phyloP scores from a whole-genome alignment of 2,329 filamentous ascomycete species.

The Verticillium nonalfalfae region DNA sequence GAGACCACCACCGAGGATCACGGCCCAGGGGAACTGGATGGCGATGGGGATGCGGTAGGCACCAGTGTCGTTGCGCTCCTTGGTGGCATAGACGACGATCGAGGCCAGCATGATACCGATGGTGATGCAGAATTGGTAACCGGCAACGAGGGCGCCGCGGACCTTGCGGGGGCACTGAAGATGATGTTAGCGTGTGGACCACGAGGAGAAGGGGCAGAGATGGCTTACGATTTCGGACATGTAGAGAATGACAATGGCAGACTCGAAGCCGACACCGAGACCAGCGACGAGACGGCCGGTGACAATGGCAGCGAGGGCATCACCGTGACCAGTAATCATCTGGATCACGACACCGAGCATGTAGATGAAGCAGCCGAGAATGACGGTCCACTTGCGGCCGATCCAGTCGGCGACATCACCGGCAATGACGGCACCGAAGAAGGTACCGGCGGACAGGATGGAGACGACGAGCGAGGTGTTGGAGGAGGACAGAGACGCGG shows the following conservation, averaged over 20 bases:
- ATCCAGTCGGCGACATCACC: conserved; percentile 72
- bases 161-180: conserved; percentile 58
- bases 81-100: conserved; percentile 65
- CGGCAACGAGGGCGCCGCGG: conserved; percentile 70
- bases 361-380: conserved; percentile 67
- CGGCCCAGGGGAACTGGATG: conserved; percentile 74
- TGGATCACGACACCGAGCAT: conserved; percentile 62
- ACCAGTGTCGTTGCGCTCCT: conserved; percentile 53
- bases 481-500: conserved; percentile 26
- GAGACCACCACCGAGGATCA: conserved; percentile 68
- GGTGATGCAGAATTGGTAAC: conserved; percentile 80
- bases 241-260: conserved; percentile 76
- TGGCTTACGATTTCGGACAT: conserved; percentile 69
- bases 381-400: conserved; percentile 67
- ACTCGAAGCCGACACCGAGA: conserved; percentile 74
- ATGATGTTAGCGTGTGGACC: conserved; percentile 13
- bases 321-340: conserved; percentile 40
- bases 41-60: conserved; percentile 77
- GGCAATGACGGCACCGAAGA: conserved; percentile 71
- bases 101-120: conserved; percentile 71
- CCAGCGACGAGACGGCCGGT: conserved; percentile 70
- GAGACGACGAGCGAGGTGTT: conserved; percentile 59
- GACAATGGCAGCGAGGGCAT: conserved; percentile 56
- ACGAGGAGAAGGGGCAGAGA: neutral
- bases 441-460: conserved; percentile 72